These are phyloP conservation scores for Saturnispora silvae DNA, from an alignment of 805 yeast species.

Conservation along the genomic window DNA sequence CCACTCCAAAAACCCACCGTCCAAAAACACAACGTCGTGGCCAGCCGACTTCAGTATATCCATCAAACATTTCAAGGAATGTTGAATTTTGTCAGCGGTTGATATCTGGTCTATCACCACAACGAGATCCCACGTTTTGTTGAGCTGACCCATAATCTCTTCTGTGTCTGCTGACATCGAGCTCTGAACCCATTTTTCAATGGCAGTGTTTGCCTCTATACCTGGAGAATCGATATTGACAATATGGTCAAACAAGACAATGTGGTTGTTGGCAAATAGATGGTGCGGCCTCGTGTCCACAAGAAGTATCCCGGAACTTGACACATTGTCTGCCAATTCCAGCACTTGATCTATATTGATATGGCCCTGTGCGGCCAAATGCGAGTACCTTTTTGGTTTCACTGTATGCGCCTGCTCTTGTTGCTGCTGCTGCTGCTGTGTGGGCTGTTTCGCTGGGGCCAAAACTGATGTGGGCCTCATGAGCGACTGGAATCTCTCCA, in stretches of 20 bases:
- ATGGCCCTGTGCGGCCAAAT: neutral
- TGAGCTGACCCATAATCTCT: slow-evolving; percentile 44
- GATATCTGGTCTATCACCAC: slow-evolving; percentile 51
- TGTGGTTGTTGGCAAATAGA: slow-evolving; percentile 54
- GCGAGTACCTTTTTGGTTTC: neutral
- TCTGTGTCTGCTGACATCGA: slow-evolving; percentile 48
- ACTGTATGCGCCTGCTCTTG: neutral
- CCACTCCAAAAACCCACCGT: slow-evolving; percentile 65
- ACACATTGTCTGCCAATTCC: slow-evolving; percentile 21
- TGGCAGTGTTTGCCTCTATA: slow-evolving; percentile 39
- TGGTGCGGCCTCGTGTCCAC: slow-evolving; percentile 61
- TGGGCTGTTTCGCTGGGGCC: too few species aligned
- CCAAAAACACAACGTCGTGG: slow-evolving; percentile 31
- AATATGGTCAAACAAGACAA: slow-evolving; percentile 40
- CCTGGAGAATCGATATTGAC: slow-evolving; percentile 71
- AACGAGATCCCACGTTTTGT: slow-evolving; percentile 44
- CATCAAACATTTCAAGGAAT: slow-evolving; percentile 38
- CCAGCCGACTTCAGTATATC: neutral
- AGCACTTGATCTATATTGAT: slow-evolving; percentile 8
- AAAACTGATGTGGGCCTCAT: neutral
- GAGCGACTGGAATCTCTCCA: neutral
- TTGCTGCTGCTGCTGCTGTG: neutral
- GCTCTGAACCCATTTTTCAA: slow-evolving; percentile 55
- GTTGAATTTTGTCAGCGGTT: slow-evolving; percentile 57
- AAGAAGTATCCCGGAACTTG: slow-evolving; percentile 35